A percentile compares a stretch with the other conserved stretches of the same genome.
phyloP scores from a whole-genome alignment of 495 filamentous ascomycete genomes.

The Lasiosphaeris hirsuta region DNA sequence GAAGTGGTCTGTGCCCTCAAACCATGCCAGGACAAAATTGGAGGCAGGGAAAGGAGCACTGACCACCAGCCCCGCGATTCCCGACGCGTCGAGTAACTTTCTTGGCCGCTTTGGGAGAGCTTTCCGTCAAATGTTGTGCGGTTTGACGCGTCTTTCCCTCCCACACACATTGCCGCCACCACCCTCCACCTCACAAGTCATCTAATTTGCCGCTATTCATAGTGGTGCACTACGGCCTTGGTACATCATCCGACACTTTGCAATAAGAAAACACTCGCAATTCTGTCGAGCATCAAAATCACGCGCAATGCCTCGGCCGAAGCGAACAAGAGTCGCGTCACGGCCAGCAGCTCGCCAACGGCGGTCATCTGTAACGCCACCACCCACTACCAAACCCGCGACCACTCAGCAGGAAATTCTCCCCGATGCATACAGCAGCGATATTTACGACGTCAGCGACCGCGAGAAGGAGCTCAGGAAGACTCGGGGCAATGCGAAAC shows the following conservation, averaged over 20 bases:
- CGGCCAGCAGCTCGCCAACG: constrained; percentile 15
- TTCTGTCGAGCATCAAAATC: not conserved
- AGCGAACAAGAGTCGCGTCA: constrained; percentile 37
- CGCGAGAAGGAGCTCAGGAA: constrained; percentile 38
- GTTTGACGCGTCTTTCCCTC: constrained; percentile 5
- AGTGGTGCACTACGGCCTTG: too few relatives aligned
- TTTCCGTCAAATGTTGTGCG: constrained; percentile 1
- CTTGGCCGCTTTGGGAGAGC: not conserved
- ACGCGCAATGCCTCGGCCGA: constrained; percentile 42
- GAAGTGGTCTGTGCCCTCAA: too few relatives aligned
- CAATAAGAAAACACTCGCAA: not conserved
- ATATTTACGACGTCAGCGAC: constrained; percentile 46
- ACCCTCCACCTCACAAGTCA: not conserved
- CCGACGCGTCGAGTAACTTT: constrained; percentile 1
- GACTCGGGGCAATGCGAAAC: constrained; percentile 8
- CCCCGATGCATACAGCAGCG: constrained; percentile 19
- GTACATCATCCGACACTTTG: not conserved
- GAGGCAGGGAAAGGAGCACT: not conserved
- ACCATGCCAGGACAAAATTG: too few relatives aligned
- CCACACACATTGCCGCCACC: not conserved
- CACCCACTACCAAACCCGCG: constrained; percentile 2
- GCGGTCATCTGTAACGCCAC: constrained; percentile 15
- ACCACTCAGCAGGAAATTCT: constrained; percentile 5
- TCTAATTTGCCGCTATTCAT: not conserved
- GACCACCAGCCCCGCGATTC: not conserved